Evolutionary conservation across 305 asterid species (phyloP).

Genomic region (Fraxinus dipetala): DNA sequence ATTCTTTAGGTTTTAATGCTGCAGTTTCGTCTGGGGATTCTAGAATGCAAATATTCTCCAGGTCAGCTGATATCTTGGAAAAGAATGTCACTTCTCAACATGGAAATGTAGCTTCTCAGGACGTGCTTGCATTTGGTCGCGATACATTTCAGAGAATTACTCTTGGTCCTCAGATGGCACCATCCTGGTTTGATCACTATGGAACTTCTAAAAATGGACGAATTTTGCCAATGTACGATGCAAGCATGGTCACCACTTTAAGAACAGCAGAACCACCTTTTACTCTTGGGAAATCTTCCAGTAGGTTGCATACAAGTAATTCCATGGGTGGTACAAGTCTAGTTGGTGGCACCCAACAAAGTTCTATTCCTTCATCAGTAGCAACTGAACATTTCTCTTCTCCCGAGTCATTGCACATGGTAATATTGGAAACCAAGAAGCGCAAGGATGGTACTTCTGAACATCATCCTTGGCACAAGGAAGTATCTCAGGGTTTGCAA

Average conservation of each 20-base stretch:
- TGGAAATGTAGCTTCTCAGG: slow-evolving; percentile 41
- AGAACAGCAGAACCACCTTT: slow-evolving; percentile 42
- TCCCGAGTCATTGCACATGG: slow-evolving; percentile 40
- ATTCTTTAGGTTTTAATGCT: slow-evolving; percentile 25
- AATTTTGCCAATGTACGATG: slow-evolving; percentile 37
- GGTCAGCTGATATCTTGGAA: slow-evolving; percentile 37
- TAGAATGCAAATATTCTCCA: slow-evolving; percentile 34
- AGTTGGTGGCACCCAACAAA: slow-evolving; percentile 33
- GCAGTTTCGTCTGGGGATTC: slow-evolving; percentile 48
- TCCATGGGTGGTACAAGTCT: slow-evolving; percentile 45
- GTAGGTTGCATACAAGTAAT: slow-evolving; percentile 31
- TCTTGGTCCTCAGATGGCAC: slow-evolving; percentile 57
- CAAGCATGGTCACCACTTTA: slow-evolving; percentile 29
- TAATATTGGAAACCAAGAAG: slow-evolving; percentile 51
- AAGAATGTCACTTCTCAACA: slow-evolving; percentile 34
- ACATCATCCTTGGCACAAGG: slow-evolving; percentile 64
- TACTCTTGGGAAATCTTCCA: slow-evolving; percentile 42
- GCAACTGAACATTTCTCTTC: slow-evolving; percentile 42
- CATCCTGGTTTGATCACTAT: slow-evolving; percentile 65
- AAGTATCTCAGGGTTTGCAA: slow-evolving; percentile 48
- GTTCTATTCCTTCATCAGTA: slow-evolving; percentile 32
- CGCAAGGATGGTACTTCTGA: slow-evolving; percentile 58
- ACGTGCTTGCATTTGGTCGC: slow-evolving; percentile 30
- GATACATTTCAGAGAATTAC: slow-evolving; percentile 37
- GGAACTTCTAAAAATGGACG: slow-evolving; percentile 51